phyloP scores from a whole-genome alignment of 768 basidiomycete species.

The Rhodotorula babjevae region DNA sequence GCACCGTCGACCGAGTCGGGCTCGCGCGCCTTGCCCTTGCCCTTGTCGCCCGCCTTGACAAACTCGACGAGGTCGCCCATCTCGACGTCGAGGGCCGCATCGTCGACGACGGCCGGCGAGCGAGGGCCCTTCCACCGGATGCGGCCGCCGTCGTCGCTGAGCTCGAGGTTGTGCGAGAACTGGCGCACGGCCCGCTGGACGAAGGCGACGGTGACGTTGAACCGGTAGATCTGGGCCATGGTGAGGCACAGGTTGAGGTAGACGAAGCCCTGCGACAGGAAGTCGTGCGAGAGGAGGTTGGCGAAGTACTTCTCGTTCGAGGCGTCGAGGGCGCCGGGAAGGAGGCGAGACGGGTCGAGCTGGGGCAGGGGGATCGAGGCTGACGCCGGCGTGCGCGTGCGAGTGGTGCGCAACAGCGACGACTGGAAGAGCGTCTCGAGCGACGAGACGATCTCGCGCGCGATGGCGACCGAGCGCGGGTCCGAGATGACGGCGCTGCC shows the following conservation, averaged over 20 bases:
- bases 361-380: too few relatives aligned
- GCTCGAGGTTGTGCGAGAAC: conserved; percentile 26
- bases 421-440: conserved; percentile 34
- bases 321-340: neutral
- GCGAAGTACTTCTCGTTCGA: conserved; percentile 35
- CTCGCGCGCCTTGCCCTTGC: too few relatives aligned
- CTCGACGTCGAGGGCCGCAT: neutral
- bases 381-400: neutral
- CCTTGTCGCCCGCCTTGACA: neutral
- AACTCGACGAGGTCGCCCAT: neutral
- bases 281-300: conserved; percentile 35
- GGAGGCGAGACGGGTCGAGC: neutral
- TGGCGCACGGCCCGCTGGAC: conserved; percentile 27
- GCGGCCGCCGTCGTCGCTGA: conserved; percentile 21
- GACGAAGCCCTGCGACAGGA: conserved; percentile 31
- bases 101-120: neutral
- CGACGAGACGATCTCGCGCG: conserved; percentile 16
- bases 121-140: conserved; percentile 22
- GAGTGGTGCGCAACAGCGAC: conserved; percentile 5
- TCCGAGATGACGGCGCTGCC: neutral
- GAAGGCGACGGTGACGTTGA: conserved; percentile 32
- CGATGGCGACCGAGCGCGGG: neutral
- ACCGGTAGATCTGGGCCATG: conserved; percentile 31
- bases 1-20: neutral
- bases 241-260: conserved; percentile 38